phyloP scores from a whole-genome alignment of 225 moss, liverwort and hornwort species.

The Neckera pumila region DNA sequence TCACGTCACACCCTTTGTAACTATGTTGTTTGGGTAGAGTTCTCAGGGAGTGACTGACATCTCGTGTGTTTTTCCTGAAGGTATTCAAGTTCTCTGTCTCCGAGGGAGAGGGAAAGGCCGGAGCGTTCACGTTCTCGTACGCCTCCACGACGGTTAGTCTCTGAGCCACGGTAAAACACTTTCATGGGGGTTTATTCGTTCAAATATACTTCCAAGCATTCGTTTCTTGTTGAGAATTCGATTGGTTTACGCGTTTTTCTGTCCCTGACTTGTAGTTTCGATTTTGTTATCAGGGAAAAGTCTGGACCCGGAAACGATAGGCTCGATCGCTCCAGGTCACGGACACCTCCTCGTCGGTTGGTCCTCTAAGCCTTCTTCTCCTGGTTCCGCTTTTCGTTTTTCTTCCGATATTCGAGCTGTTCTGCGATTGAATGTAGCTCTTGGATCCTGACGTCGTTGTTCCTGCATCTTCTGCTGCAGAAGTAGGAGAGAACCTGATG shows the following conservation, averaged over 20 bases:
- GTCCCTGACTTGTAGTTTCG: background rate
- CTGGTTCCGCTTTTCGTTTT: background rate
- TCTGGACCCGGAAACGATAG: constrained; percentile 22
- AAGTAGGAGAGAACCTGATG: constrained; percentile 65
- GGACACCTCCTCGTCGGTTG: constrained; percentile 47
- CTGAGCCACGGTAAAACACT: background rate
- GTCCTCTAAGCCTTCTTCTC: background rate
- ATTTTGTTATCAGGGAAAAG: constrained; percentile 10
- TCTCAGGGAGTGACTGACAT: background rate
- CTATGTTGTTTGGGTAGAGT: no score
- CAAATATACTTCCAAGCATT: background rate
- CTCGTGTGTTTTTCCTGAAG: constrained; percentile 14
- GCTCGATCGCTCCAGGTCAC: constrained; percentile 41
- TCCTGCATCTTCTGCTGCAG: background rate
- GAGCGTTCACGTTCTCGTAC: constrained; percentile 90
- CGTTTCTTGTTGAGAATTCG: background rate
- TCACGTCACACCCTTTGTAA: no score
- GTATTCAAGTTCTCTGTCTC: constrained; percentile 85
- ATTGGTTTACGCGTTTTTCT: background rate
- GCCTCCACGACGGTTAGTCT: constrained; percentile 68
- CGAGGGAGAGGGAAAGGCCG: constrained; percentile 44
- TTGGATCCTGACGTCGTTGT: background rate
- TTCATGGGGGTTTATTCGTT: background rate
- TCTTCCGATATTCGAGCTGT: background rate
- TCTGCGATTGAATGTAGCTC: background rate